phyloP scores from a whole-genome alignment of 768 basidiomycete species.

The Leccinum obscurum region DNA sequence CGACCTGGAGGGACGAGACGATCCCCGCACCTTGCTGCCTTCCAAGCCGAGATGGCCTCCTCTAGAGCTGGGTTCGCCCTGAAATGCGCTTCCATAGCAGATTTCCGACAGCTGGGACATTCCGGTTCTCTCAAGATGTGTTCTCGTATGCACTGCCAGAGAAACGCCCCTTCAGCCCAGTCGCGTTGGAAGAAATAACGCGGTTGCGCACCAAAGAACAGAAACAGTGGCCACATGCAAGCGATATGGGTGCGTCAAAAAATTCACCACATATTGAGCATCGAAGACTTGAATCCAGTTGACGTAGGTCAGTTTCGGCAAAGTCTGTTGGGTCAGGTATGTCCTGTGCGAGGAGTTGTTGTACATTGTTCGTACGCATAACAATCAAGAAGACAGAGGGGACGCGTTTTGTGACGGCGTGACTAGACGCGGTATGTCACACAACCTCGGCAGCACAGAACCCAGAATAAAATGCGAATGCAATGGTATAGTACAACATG shows the following conservation, averaged over 20 bases:
- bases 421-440: slow-evolving; percentile 27
- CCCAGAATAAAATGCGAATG: slow-evolving; percentile 11
- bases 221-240: slow-evolving; percentile 79
- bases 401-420: slow-evolving; percentile 24
- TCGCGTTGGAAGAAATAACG: background rate
- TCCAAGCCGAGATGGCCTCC: slow-evolving; percentile 71
- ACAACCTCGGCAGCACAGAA: background rate
- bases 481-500: slow-evolving; percentile 25
- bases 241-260: slow-evolving; percentile 69
- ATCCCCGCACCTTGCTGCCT: slow-evolving; percentile 55
- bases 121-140: slow-evolving; percentile 57
- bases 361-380: slow-evolving; percentile 33
- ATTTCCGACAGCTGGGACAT: slow-evolving; percentile 71
- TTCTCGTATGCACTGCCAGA: slow-evolving; percentile 65
- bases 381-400: background rate
- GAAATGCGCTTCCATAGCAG: slow-evolving; percentile 59
- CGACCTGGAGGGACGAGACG: background rate
- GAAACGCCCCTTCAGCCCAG: slow-evolving; percentile 7
- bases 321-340: slow-evolving; percentile 74
- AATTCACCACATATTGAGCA: slow-evolving; percentile 79
- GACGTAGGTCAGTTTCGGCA: slow-evolving; percentile 55
- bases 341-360: slow-evolving; percentile 32
- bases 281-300: slow-evolving; percentile 63
- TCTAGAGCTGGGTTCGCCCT: slow-evolving; percentile 71
- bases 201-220: slow-evolving; percentile 63